Conservation (phyloP, 192 early-diverging fungal genomes). For the Obelidium mucronatum region DNA sequence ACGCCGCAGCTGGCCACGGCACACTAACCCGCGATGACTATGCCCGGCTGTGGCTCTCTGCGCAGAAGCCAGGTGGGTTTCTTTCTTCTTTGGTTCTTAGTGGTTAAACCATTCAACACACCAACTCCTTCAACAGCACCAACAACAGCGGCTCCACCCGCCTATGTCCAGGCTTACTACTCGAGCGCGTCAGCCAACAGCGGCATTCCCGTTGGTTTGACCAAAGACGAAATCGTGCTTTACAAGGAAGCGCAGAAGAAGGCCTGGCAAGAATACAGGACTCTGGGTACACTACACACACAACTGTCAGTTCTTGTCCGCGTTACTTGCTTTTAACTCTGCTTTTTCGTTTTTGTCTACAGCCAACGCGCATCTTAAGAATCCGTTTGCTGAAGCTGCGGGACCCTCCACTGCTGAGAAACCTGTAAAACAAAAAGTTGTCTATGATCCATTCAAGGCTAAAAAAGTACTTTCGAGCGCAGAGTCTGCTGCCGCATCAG, state of each 20-base stretch:
- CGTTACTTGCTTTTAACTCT: background rate
- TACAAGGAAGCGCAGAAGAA: constrained; percentile 18
- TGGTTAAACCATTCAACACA: no score
- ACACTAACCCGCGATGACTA: background rate
- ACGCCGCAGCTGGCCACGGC: background rate
- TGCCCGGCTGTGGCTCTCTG: no score
- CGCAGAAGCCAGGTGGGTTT: no score
- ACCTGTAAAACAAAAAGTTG: background rate
- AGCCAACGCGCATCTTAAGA: constrained; percentile 15
- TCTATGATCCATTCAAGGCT: constrained; percentile 24
- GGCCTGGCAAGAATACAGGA: constrained; percentile 17
- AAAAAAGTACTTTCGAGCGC: background rate
- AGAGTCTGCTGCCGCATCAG: background rate
- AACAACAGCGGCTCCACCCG: background rate
- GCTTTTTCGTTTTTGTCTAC: background rate
- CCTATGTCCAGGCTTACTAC: background rate
- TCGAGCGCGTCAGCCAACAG: background rate
- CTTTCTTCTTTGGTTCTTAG: no score
- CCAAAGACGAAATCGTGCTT: background rate
- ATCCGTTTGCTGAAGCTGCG: constrained; percentile 8
- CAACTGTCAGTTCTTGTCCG: background rate
- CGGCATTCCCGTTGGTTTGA: background rate
- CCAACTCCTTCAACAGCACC: background rate
- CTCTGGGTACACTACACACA: background rate
- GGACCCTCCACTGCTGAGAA: background rate